These are phyloP conservation scores for Xylaria acuta DNA, from an alignment of 495 filamentous ascomycete species.

Conservation along the genomic window DNA sequence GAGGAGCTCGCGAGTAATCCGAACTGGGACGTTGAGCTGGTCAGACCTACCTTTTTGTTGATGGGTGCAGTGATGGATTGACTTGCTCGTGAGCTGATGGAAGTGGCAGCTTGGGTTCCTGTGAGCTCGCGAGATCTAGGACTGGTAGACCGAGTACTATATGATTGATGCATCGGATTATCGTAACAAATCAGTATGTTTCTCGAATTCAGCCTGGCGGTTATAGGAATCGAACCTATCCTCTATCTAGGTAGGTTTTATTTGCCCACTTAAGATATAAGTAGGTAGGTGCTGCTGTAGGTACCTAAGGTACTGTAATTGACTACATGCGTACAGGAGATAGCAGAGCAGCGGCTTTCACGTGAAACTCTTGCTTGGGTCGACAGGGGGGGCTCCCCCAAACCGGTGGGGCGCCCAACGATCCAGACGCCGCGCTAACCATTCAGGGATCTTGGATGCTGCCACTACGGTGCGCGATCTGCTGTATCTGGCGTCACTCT, in stretches of 20 bases:
- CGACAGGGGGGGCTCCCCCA: neutral
- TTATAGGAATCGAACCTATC: no score
- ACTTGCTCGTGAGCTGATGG: neutral
- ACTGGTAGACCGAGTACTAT: neutral
- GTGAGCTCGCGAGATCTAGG: neutral
- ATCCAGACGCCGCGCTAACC: neutral
- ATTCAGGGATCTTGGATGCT: neutral
- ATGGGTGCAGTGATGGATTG: constrained; percentile 26
- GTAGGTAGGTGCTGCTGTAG: no score
- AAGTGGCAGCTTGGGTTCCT: no score
- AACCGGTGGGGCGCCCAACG: neutral
- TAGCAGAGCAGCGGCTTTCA: neutral
- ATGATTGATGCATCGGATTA: neutral
- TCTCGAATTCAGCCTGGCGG: no score
- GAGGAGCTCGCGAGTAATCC: constrained; percentile 27
- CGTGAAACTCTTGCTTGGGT: constrained; percentile 1
- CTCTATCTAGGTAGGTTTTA: no score
- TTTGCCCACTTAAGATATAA: no score
- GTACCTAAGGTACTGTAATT: no score
- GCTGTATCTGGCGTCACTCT: constrained; percentile 18
- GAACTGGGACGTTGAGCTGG: constrained; percentile 24
- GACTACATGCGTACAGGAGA: no score
- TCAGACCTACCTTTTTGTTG: constrained; percentile 34
- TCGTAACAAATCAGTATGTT: neutral
- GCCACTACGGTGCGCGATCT: constrained; percentile 3